Percentiles rank a stretch among this genome's conserved stretches.
Evolutionary conservation across 2,329 filamentous ascomycete genomes (phyloP).

Genomic region (Dendryphion nanum): DNA sequence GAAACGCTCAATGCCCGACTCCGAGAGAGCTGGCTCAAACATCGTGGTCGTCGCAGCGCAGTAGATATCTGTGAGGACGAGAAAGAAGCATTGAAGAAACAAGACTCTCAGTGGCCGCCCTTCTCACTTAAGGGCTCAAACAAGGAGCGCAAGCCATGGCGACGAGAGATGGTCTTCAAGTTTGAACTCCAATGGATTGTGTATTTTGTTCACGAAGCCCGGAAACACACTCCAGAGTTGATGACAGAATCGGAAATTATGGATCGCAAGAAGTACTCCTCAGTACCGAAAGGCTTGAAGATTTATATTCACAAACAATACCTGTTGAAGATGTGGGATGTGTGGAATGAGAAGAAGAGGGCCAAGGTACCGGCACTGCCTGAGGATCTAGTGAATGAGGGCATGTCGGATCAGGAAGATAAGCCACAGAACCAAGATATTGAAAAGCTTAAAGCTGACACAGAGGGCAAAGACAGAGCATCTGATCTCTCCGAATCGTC

Average conservation of each 20-base stretch:
- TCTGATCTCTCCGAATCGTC: background rate
- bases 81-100: conserved; percentile 6
- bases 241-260: conserved; percentile 15
- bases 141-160: conserved; percentile 19
- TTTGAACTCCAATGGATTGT: conserved; percentile 22
- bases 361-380: conserved; percentile 3
- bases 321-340: conserved; percentile 15
- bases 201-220: conserved; percentile 24
- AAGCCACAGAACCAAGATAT: background rate
- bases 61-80: conserved; percentile 11
- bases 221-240: conserved; percentile 2
- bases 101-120: conserved; percentile 7
- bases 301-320: conserved; percentile 4
- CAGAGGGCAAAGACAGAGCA: background rate
- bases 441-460: background rate
- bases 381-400: background rate
- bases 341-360: conserved; percentile 20
- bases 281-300: conserved; percentile 14
- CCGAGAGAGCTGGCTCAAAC: conserved; percentile 17
- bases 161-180: conserved; percentile 17
- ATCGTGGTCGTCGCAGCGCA: conserved; percentile 5
- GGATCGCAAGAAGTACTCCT: conserved; percentile 7
- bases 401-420: background rate
- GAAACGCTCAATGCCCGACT: conserved; percentile 18
- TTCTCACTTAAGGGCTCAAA: background rate